Conservation (phyloP, 164 flowering plant genomes). For the Vitis riparia region DNA sequence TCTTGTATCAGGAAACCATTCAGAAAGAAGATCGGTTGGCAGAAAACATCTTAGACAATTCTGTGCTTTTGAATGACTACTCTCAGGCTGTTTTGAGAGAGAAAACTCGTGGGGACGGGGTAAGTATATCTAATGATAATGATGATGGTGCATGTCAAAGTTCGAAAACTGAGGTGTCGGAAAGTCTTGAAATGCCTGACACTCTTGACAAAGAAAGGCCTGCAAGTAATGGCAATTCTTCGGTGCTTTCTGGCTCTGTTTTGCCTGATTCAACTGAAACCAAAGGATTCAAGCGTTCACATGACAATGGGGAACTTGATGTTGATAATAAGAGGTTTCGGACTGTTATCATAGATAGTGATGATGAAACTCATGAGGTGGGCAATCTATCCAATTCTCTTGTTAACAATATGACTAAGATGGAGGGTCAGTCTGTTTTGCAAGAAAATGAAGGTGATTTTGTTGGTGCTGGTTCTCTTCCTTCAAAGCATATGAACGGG, state of each 20-base stretch:
- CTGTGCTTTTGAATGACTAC: conserved; percentile 12
- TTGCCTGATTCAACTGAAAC: conserved; percentile 29
- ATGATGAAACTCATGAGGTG: conserved; percentile 38
- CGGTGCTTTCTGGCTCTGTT: conserved; percentile 25
- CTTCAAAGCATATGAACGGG: conserved; percentile 19
- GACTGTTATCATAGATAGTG: conserved; percentile 51
- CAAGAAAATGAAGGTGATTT: conserved; percentile 26
- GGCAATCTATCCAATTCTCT: conserved; percentile 25
- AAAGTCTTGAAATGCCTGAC: conserved; percentile 18
- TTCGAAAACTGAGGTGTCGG: conserved; percentile 23
- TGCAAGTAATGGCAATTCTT: conserved; percentile 24
- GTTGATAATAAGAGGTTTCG: conserved; percentile 42
- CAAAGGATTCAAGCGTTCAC: conserved; percentile 49
- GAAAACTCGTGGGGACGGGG: conserved; percentile 10
- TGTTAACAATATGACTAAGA: conserved; percentile 11
- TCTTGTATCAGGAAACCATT: conserved; percentile 28
- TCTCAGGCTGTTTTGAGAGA: conserved; percentile 18
- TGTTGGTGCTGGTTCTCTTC: conserved; percentile 19
- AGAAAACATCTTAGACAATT: conserved; percentile 21
- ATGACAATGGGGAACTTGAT: conserved; percentile 36
- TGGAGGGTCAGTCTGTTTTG: conserved; percentile 22
- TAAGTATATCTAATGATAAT: conserved; percentile 10
- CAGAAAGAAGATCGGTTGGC: conserved; percentile 23
- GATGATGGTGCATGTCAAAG: conserved; percentile 15
- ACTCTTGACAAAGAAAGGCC: conserved; percentile 20